These are phyloP conservation scores for Prunus kanzakura DNA, from an alignment of 306 rosid genomes.

Conservation along the genomic window DNA sequence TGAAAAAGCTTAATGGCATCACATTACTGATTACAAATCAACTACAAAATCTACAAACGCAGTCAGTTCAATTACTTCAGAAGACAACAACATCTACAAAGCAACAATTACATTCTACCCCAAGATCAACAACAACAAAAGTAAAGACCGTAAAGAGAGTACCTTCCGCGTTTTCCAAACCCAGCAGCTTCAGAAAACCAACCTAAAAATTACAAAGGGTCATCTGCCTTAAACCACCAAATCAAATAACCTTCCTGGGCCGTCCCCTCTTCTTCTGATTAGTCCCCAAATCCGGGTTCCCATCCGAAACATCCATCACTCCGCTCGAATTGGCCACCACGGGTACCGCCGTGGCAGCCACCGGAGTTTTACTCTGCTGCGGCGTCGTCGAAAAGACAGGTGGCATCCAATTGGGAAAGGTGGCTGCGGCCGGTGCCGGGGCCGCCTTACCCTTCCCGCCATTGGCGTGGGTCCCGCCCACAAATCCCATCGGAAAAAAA, in stretches of 20 bases:
- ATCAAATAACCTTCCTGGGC: conserved; percentile 28
- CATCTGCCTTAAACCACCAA: not conserved
- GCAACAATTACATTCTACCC: conserved; percentile 1
- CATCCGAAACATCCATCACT: conserved; percentile 25
- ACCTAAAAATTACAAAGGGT: not conserved
- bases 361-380: conserved; percentile 22
- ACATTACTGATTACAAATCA: not conserved
- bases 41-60: conserved; percentile 8
- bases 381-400: conserved; percentile 16
- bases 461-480: conserved; percentile 15
- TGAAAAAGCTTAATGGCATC: not conserved
- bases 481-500: conserved; percentile 75
- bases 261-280: conserved; percentile 55
- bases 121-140: conserved; percentile 8
- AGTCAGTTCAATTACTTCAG: conserved; percentile 2
- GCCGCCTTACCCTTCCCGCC: conserved; percentile 31
- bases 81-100: conserved; percentile 1
- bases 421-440: not conserved
- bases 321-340: not conserved
- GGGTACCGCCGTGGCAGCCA: not conserved
- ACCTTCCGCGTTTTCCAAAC: conserved; percentile 12
- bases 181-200: conserved; percentile 9
- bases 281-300: conserved; percentile 1
- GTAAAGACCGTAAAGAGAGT: conserved; percentile 3
- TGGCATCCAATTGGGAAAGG: conserved; percentile 71